Conservation (phyloP, 805 yeast species). For the Jamesozyma spencerorum region DNA sequence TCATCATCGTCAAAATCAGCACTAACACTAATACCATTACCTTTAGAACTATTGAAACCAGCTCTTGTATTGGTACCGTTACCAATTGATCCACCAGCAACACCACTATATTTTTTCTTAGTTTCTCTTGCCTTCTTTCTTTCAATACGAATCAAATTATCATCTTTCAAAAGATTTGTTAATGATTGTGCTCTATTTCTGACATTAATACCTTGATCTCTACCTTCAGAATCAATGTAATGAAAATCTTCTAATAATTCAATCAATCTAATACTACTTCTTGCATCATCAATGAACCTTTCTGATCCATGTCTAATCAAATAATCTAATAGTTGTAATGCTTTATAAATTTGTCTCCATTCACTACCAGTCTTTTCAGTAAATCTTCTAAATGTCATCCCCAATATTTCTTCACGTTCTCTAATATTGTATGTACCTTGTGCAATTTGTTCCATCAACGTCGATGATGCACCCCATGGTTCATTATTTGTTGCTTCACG, state of each 20-base stretch:
- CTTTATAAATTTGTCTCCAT: conserved; percentile 97
- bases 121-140: conserved; percentile 86
- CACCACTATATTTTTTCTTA: conserved; percentile 73
- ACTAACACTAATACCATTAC: conserved; percentile 28
- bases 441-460: conserved; percentile 91
- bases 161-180: conserved; percentile 63
- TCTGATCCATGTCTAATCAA: conserved; percentile 88
- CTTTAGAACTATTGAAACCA: conserved; percentile 18
- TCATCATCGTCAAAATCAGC: conserved; percentile 40
- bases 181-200: conserved; percentile 82
- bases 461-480: conserved; percentile 95
- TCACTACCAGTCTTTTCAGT: conserved; percentile 93
- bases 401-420: conserved; percentile 69
- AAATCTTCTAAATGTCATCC: conserved; percentile 76
- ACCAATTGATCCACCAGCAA: conserved; percentile 48
- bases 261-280: conserved; percentile 70
- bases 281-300: conserved; percentile 88
- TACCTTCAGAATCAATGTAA: conserved; percentile 85
- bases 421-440: conserved; percentile 84
- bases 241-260: conserved; percentile 89
- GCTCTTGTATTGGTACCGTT: conserved; percentile 26
- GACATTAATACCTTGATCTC: conserved; percentile 93
- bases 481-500: conserved; percentile 97
- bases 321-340: conserved; percentile 85
- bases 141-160: conserved; percentile 65